Base-by-base conservation (phyloP, 345 rosid species). In the Sisymbrium irio region DNA sequence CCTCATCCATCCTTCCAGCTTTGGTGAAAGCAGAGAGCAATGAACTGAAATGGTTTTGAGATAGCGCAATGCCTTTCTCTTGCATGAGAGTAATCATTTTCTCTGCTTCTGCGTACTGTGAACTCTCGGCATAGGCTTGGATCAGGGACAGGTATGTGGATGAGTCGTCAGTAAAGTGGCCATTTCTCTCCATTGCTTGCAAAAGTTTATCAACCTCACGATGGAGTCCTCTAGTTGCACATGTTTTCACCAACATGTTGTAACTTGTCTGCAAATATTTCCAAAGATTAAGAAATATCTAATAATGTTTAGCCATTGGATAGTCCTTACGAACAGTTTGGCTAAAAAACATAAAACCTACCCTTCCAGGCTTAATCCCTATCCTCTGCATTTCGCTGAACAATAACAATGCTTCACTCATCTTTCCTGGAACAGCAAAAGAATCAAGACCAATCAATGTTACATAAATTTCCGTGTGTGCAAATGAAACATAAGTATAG, bases 351-450 rank as follows among this genome's bases (percentile, higher is more conserved):
- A 27, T 61, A 14, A 46, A 37, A 22, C 86, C 25, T 86, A 88
- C 97, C 89, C 15, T 66, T 74, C 88, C 96, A 42, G 94, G 96
- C 63, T 79, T 86, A 71, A 88, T 85, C 73, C 96, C 92, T 79
- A 81, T 88, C 79, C 80, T 86, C 82, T 69, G 89, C 94, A 89
- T 83, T 73, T 82, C 80, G 69, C 67, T 32, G 72, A 89, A 89
- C 63, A 92, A 75, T 27, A 72, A 65, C 59, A 81, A 79, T 67
- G 94, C 94, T 79, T 85, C 88, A 32, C 61, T 79, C 59, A 63
- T 81, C 71, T 86, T 82, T 55, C 97, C 97, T 92, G 82, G 44
- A 81, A 81, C 14, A 76, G 36, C 30, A 69, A 54, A 30, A 67
- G 57, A 20, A 20, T 51, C 18, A 63, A 42, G 19, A 67, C 62